Evolutionary conservation across 2,329 filamentous ascomycete species (phyloP), one percentile per base, ranked within the genome.

Genomic region (Fusarium poae): DNA sequence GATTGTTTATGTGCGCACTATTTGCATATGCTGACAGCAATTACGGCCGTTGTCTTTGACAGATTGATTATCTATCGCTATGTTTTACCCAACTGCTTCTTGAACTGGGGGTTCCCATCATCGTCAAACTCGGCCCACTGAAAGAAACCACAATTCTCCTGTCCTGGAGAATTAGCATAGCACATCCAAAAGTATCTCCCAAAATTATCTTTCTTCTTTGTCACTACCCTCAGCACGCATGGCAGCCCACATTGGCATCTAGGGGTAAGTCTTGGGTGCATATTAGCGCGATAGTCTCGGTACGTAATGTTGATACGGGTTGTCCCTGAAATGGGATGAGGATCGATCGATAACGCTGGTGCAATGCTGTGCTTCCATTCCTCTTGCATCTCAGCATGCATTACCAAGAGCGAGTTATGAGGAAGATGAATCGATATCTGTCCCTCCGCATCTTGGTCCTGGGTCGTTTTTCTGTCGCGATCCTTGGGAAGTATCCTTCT

Each of bases 321-420:
- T 72, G 89, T 94, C 1, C 91, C 91, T 0, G 94, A 87, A 2
- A 97, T 77, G 0, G 94, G 93, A 77, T 99, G 96, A 2, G 93
- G 93, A 65, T 94, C 91, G 61, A 98, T 92, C 6, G 90, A 88
- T 49, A 85, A 84, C 0, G 92, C 90, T 0, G 94, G 92, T 0
- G 89, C 84, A 43, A 99, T 92, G 70, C 88, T 87, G 78, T 99
- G 96, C 78, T 97, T 98, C 94, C 94, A 98, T 76, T 92, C 91
- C 76, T 98, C 95, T 76, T 98, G 95, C 93, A 97, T 98, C 76
- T 97, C 93, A 1, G 95, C 94, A 75, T 98, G 94, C 96, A 99
- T 98, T 12, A 98, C 85, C 0, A 99, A 85, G 0, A 98, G 85
- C 1, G 93, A 97, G 78, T 98, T 98, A 79, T 98, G 96, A 0